These are phyloP conservation scores for Moesziomyces sp. DNA, from an alignment of 1,284 basidiomycete genomes.

Conservation along the genomic window DNA sequence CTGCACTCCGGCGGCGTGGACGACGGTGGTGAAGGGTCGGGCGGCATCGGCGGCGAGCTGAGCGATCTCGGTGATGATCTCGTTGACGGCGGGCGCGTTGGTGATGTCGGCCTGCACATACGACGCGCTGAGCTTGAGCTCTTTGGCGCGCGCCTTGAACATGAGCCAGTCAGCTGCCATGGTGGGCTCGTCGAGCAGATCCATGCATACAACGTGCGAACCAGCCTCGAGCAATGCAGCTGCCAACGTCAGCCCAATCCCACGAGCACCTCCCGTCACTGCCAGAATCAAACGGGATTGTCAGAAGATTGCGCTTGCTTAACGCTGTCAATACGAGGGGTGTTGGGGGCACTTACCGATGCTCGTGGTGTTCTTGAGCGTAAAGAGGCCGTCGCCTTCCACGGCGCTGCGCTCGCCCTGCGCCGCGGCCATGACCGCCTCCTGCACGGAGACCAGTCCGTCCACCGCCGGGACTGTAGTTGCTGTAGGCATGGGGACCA, in stretches of 20 bases:
- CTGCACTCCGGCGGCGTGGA: slow-evolving; percentile 81
- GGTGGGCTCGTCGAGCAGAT: slow-evolving; percentile 75
- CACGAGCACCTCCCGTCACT: slow-evolving; percentile 74
- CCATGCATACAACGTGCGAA: slow-evolving; percentile 80
- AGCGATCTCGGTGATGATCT: slow-evolving; percentile 56
- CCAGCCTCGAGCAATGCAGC: slow-evolving; percentile 80
- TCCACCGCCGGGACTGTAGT: slow-evolving; percentile 2
- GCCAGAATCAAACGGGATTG: too few relatives aligned
- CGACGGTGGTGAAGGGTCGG: slow-evolving; percentile 75
- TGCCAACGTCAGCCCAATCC: slow-evolving; percentile 83
- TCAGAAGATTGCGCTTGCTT: too few relatives aligned
- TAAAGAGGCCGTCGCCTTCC: slow-evolving; percentile 11
- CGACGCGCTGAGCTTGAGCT: slow-evolving; percentile 75
- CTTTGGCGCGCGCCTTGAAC: slow-evolving; percentile 65
- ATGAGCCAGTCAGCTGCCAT: slow-evolving; percentile 73
- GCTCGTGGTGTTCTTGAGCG: slow-evolving; percentile 11
- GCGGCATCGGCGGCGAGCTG: slow-evolving; percentile 64
- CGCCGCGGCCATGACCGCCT: slow-evolving; percentile 9
- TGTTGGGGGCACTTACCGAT: not conserved
- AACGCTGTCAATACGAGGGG: not conserved
- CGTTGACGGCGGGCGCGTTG: slow-evolving; percentile 70
- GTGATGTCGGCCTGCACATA: slow-evolving; percentile 70
- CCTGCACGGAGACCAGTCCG: slow-evolving; percentile 7
- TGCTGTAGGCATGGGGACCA: slow-evolving; percentile 9
- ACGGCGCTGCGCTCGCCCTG: slow-evolving; percentile 5